A percentile compares a stretch with the other conserved stretches of the same genome.
Evolutionary conservation across 352 stramenopile species (phyloP).

Genomic region (Phytopythium aichiense): DNA sequence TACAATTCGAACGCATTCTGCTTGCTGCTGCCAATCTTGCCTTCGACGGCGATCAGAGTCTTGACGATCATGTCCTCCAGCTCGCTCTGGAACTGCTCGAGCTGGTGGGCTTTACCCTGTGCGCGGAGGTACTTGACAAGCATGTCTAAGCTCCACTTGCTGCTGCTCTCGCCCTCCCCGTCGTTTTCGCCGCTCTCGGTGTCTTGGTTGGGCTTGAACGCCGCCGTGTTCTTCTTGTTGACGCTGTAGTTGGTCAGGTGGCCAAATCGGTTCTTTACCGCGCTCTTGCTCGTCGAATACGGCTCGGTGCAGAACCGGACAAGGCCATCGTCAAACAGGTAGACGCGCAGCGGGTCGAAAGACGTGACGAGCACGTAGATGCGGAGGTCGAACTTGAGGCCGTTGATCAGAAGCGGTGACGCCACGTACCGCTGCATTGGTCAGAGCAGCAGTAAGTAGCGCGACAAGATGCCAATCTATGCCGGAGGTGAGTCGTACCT

Average conservation of each 20-base stretch:
- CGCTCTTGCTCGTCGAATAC: slow-evolving; percentile 58
- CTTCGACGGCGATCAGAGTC: slow-evolving; percentile 85
- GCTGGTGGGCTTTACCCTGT: slow-evolving; percentile 32
- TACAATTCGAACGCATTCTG: slow-evolving; percentile 85
- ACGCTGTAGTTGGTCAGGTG: slow-evolving; percentile 93
- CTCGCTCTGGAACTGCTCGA: slow-evolving; percentile 28
- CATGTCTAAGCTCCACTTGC: slow-evolving; percentile 81
- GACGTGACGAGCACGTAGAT: slow-evolving; percentile 89
- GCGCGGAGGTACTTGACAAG: slow-evolving; percentile 45
- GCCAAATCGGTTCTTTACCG: slow-evolving; percentile 76
- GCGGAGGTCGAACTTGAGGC: slow-evolving; percentile 90
- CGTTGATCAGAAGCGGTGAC: slow-evolving; percentile 84
- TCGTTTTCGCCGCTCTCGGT: slow-evolving; percentile 25
- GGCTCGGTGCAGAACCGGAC: slow-evolving; percentile 86
- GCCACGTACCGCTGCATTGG: slow-evolving; percentile 68
- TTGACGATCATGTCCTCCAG: slow-evolving; percentile 88
- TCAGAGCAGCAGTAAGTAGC: not conserved
- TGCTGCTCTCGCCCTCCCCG: slow-evolving; percentile 30
- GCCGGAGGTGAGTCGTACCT: slow-evolving; percentile 19
- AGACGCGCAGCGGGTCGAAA: slow-evolving; percentile 81
- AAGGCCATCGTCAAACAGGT: slow-evolving; percentile 84
- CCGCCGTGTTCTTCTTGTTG: slow-evolving; percentile 85
- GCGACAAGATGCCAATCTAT: not conserved
- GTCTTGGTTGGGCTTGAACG: slow-evolving; percentile 72
- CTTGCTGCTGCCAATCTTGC: slow-evolving; percentile 35